Base-by-base conservation (phyloP, 352 stramenopile species). In the Pythium dissimile region DNA sequence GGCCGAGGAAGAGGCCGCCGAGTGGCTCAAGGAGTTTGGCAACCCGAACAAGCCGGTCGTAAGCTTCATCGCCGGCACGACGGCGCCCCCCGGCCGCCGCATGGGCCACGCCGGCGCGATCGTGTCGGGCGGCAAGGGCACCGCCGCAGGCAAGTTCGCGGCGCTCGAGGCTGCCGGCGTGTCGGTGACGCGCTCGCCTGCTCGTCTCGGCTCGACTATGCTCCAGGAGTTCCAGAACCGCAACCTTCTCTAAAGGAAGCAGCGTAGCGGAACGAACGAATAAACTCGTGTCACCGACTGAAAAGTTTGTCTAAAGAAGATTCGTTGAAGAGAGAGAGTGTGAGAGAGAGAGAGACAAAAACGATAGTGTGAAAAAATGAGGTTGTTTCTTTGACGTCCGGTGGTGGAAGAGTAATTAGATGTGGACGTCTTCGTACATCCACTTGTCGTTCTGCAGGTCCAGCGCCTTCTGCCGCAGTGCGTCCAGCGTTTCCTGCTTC, bases 21-120 rank as follows among this genome's bases (percentile, higher is more conserved):
- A 98, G 70, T 99, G 97, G 97, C 88, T 99, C 66, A 97, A 97
- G 76, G 84, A 88, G 59, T 85, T 99, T 73, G 97, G 97, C 41
- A 89, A 99, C 75, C 94, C 93, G 31, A 98, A 97, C 74, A 99
- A 99, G 88, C 97, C 97, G 16, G 97, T 99, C 21, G 97, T 99
- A 60, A 96, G 95, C 73, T 99, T 99, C 75, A 99, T 99, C 73
- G 97, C 97, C 59, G 97, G 97, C 51, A 97, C 94, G 66, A 99
- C 97, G 20, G 97, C 97, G 61, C 97, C 97, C 42, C 97, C 97
- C 32, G 97, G 97, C 65, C 91, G 97, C 69, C 89, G 97, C 63
- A 99, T 99, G 97, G 88, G 97, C 60, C 97, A 99, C 77, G 97
- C 97, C 54, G 97, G 97, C 41, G 97, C 97, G 62, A 99, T 99